Base-by-base conservation (phyloP, 2,329 filamentous ascomycete genomes). In the Diaporthe destruens region DNA sequence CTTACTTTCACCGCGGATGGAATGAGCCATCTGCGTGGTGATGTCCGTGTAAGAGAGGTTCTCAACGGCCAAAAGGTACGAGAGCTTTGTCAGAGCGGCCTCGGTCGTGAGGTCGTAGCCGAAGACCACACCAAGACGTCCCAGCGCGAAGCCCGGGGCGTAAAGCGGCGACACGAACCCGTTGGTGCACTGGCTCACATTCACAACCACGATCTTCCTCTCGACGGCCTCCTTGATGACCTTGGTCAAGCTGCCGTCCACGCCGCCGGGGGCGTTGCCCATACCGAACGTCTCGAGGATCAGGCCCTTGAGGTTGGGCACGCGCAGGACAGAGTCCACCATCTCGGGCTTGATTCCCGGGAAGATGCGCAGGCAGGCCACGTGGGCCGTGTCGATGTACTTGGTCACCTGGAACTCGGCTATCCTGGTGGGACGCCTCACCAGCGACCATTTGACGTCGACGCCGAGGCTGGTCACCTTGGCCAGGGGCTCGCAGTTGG, bases 341-440 rank as follows among this genome's bases (percentile, higher is more conserved):
- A 98, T 97, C 79, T 95, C 92, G n/a, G 95, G 93, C 81, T 93
- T 93, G 83, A 98, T 97, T 42, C 95, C 95, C 0, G 95, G 95
- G 82, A 98, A 98, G 75, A 98, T 93, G 72, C 95, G 92, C 77
- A 98, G 86, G 80, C 94, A 96, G 25, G 95, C 94, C 53, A 98
- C 95, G 80, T 97, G 93, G n/a, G 93, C 90, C 14, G 93, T 97
- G 80, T 96, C 93, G 49, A 96, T 88, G 77, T 92, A 91, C 23
- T 90, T 91, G 74, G 92, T 91, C 75, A 96, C 89, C 74, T 87
- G 86, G 83, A 97, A 95, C 72, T 91, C 90, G 76, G 93, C 89
- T 76, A 97, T 91, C 70, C 87, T 87, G 2, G 90, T 94, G 8
- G 94, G 93, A 20, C 94, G 89, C 61, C 93, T 87, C 47, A 97